Base-by-base conservation (phyloP, 2,329 filamentous ascomycete genomes). In the Tothia fuscella region DNA sequence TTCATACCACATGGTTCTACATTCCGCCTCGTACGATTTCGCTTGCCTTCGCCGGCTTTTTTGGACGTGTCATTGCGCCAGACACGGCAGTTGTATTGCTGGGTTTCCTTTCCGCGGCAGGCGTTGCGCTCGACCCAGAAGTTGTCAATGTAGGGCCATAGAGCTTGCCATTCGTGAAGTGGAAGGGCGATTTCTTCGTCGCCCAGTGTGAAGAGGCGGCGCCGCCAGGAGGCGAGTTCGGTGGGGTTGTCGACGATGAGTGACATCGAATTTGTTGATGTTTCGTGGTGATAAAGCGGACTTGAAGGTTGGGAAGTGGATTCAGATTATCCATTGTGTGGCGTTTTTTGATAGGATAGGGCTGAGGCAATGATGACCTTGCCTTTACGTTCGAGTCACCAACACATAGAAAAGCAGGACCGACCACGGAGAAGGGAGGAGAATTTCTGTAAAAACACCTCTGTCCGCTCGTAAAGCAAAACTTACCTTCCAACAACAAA, bases 51-150 rank as follows among this genome's bases (percentile, higher is more conserved):
- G 3, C 39, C 39, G 6, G 30, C 30, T 25, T 41, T 41, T 13
- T 41, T 29, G 5, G 33, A 29, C 29, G 29, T 31, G 28, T 41
- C 39, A 10, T 41, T 41, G 30, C 39, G 39, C 39, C 39, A 41
- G 6, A 41, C 34, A 14, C 39, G 39, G 21, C 39, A 41, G 30
- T 41, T 41, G 39, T 33, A 41, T 13, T 41, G 39, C 17, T 35
- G 29, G 21, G 19, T 19, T 29, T 41, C 39, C 28, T 41, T 41
- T 20, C 22, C 30, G 12, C 39, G 29, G 17, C 25, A 29, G 9
- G 39, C 39, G n/a, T 41, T 41, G 39, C 39, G 39, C 12, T 41
- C 39, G 20, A 41, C 39, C 39, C 39, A 41, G 16, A 41, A 21
- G 22, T 41, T 41, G 14, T 41, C 39, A 13, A 41, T 34, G n/a